Evolutionary conservation across 176 grass and related monocot species (phyloP), one percentile per base, ranked within the genome.

Genomic region (Tillandsia leiboldiana): DNA sequence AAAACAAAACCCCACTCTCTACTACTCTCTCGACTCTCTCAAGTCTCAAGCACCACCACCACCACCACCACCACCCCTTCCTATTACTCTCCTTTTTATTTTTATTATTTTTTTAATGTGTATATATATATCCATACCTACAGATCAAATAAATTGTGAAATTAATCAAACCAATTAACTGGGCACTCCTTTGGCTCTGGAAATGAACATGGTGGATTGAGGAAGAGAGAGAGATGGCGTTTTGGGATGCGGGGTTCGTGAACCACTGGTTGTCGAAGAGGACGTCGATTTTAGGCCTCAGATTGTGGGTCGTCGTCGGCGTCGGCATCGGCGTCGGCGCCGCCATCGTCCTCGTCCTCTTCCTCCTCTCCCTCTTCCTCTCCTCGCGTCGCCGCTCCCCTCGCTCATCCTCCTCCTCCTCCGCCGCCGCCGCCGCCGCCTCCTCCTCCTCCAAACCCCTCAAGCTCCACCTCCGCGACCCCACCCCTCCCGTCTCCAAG

Each of bases 281-380:
- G 64, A 96, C 86, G 56, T 77, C 86, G n/a, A 70, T 96, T 11
- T 88, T 96, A 29, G 93, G 93, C 70, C 86, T 96, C 11, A 77
- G 73, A 51, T 73, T 65, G 47, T 92, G 89, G 86, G 84, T 96
- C 52, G 69, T 92, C 56, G 56, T 79, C 56, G 93, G 76, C 48
- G 78, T 65, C 8, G 77, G 76, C 48, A 75, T 65, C 8, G 77
- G 12, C 33, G 86, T 68, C 20, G 83, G 85, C n/a, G 81, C 51
- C 51, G 24, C 69, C 56, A 51, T 79, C 2, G 52, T 92, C 70
- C 70, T 77, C 0, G 49, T 83, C 1, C 74, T 92, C 68, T 53
- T 82, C 58, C 27, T 96, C 69, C 23, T 71, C 62, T 51, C 77
- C 50, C 85, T 80, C 75, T 75, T 82, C 54, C 86, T 87, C 83